A percentile compares a stretch with the other conserved stretches of the same genome.
phyloP scores from a whole-genome alignment of 2,329 filamentous ascomycete genomes.

The Diaporthe helianthi region DNA sequence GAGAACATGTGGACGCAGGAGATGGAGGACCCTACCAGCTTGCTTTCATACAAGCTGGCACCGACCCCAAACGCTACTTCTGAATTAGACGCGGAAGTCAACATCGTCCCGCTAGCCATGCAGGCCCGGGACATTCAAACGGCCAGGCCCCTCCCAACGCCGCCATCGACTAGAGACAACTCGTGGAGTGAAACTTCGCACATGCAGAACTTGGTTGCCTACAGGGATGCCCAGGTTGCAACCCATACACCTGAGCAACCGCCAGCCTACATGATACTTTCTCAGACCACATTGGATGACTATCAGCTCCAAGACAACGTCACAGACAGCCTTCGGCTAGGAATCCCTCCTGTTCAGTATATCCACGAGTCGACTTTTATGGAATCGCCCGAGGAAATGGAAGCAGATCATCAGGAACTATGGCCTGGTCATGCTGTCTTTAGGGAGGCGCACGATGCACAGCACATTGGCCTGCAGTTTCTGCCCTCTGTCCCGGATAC shows the following conservation, averaged over 20 bases:
- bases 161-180: neutral
- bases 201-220: neutral
- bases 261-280: neutral
- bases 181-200: constrained; percentile 10
- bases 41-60: neutral
- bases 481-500: neutral
- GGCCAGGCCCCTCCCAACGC: neutral
- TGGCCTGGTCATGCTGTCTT: neutral
- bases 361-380: neutral
- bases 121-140: neutral
- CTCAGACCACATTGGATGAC: neutral
- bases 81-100: neutral
- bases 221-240: neutral
- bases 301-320: neutral
- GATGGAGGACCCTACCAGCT: neutral
- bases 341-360: neutral
- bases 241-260: neutral
- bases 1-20: neutral
- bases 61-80: neutral
- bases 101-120: neutral
- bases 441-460: neutral
- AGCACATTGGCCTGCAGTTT: neutral
- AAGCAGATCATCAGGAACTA: neutral
- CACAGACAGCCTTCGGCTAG: neutral
- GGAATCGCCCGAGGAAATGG: neutral